These are phyloP conservation scores for Penicillium aurantiogriseum DNA, from an alignment of 2,329 filamentous ascomycete genomes.

Conservation along the genomic window DNA sequence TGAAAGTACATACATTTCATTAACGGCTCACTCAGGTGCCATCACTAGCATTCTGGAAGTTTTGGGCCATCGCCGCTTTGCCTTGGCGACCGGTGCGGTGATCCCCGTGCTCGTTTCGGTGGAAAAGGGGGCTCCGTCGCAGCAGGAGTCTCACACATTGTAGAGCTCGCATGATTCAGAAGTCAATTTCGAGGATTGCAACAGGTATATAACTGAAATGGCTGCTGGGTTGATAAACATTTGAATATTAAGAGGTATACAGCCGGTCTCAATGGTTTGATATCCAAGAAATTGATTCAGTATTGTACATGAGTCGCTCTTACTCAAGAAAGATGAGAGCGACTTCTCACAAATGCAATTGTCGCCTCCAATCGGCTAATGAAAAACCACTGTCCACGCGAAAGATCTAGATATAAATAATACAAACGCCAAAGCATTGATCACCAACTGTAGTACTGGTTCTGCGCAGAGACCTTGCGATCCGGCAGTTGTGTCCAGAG, in stretches of 20 bases:
- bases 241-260: conserved; percentile 16
- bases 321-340: conserved; percentile 1
- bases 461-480: conserved; percentile 76
- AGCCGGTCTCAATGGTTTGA: conserved; percentile 1
- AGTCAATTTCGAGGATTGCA: too few relatives aligned
- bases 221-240: conserved; percentile 23
- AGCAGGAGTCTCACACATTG: background rate
- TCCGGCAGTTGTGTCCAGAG: conserved; percentile 89
- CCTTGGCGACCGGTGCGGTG: conserved; percentile 50
- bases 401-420: conserved; percentile 27
- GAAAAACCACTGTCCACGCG: conserved; percentile 20
- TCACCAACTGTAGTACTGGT: conserved; percentile 91
- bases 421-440: conserved; percentile 31
- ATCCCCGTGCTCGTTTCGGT: conserved; percentile 53
- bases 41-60: conserved; percentile 54
- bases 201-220: conserved; percentile 12
- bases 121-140: conserved; percentile 22
- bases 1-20: conserved; percentile 49
- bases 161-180: background rate
- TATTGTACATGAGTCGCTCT: conserved; percentile 22
- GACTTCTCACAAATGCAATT: conserved; percentile 16
- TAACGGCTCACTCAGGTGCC: conserved; percentile 60
- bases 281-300: conserved; percentile 16
- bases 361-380: conserved; percentile 15
- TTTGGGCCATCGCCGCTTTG: conserved; percentile 48